These are phyloP conservation scores for Reticulascus tulasneorum DNA, from an alignment of 2,329 filamentous ascomycete genomes.

Conservation along the genomic window DNA sequence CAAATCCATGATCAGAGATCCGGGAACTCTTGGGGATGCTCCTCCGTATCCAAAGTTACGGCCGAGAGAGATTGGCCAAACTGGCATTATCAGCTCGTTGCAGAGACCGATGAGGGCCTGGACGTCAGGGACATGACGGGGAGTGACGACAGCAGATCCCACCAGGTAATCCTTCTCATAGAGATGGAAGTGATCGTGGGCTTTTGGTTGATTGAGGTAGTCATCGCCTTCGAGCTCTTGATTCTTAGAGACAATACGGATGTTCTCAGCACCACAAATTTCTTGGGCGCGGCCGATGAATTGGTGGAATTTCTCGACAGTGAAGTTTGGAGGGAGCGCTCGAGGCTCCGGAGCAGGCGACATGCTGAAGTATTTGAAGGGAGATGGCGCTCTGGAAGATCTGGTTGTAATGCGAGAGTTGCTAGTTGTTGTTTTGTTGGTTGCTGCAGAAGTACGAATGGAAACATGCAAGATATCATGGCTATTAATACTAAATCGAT, in stretches of 20 bases:
- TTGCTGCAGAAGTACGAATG: too few species aligned
- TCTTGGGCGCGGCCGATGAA: constrained; percentile 15
- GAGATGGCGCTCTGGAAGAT: too few species aligned
- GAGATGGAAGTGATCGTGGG: constrained; percentile 34
- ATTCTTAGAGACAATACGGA: constrained; percentile 10
- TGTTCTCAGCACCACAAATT: constrained; percentile 21
- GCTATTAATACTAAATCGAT: too few species aligned
- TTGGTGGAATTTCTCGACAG: constrained; percentile 15
- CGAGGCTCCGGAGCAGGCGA: constrained; percentile 4
- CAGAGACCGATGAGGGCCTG: constrained; percentile 33
- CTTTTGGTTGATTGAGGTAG: constrained; percentile 18
- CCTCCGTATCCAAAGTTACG: constrained; percentile 40
- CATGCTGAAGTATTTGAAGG: not conserved
- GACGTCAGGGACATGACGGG: constrained; percentile 35
- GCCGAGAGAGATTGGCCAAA: constrained; percentile 33
- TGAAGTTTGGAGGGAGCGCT: constrained; percentile 10
- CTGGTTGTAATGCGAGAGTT: too few species aligned
- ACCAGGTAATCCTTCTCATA: constrained; percentile 39
- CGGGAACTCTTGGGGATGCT: constrained; percentile 36
- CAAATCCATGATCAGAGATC: constrained; percentile 38
- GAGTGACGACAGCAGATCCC: constrained; percentile 30
- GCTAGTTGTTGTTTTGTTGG: too few species aligned
- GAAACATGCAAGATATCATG: too few species aligned
- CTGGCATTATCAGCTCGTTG: constrained; percentile 29
- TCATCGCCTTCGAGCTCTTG: constrained; percentile 12